phyloP scores from a whole-genome alignment of 257 asterid genomes.

The Thymus quinquecostatus region DNA sequence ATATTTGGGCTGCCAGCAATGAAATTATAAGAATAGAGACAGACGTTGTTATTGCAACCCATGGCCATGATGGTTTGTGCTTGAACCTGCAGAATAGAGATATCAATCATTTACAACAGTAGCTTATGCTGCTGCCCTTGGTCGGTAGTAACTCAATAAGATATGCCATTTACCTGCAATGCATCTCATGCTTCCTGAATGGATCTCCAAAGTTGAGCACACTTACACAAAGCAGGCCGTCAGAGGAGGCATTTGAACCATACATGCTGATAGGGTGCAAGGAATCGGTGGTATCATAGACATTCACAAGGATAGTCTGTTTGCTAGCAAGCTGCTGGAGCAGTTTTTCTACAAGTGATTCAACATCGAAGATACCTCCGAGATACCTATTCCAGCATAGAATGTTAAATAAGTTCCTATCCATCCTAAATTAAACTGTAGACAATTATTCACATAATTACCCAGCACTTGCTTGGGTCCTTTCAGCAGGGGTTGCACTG shows the following conservation, averaged over 20 bases:
- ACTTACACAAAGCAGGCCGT: slow-evolving; percentile 67
- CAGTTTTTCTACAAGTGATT: slow-evolving; percentile 94
- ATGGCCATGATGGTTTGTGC: slow-evolving; percentile 92
- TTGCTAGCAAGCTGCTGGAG: slow-evolving; percentile 99
- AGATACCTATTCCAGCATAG: slow-evolving; percentile 69
- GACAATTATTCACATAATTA: slow-evolving; percentile 30
- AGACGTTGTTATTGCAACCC: slow-evolving; percentile 60
- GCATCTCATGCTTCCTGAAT: slow-evolving; percentile 93
- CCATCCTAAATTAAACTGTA: neutral
- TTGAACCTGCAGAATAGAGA: slow-evolving; percentile 65
- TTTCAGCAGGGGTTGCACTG: slow-evolving; percentile 69
- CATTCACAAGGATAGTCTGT: slow-evolving; percentile 89
- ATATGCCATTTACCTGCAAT: slow-evolving; percentile 67
- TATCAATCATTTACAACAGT: neutral
- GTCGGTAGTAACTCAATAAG: too few species aligned
- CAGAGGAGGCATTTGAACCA: slow-evolving; percentile 57
- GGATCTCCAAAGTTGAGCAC: slow-evolving; percentile 96
- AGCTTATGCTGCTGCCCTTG: too few species aligned
- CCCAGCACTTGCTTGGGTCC: slow-evolving; percentile 88
- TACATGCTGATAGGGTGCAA: slow-evolving; percentile 91
- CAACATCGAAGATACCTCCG: slow-evolving; percentile 97
- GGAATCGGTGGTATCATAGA: slow-evolving; percentile 74
- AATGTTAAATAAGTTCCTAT: neutral
- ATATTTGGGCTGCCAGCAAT: slow-evolving; percentile 66
- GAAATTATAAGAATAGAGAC: slow-evolving; percentile 60